Evolutionary conservation across 1,284 basidiomycete species (phyloP).

Genomic region (Stereum hirsutum): DNA sequence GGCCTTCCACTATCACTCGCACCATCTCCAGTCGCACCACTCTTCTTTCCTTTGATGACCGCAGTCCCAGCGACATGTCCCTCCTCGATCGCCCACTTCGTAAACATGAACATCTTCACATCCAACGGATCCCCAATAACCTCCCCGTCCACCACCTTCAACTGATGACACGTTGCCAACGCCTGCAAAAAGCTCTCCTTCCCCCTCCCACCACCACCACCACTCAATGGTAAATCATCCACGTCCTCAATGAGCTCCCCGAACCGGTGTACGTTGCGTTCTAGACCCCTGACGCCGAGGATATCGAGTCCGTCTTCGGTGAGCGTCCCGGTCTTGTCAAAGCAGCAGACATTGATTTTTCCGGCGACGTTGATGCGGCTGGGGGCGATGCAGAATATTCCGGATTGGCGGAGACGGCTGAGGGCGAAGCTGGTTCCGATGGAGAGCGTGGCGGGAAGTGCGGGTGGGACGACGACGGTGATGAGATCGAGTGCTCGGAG

Average conservation of each 20-base stretch:
- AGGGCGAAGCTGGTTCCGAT: slow-evolving; percentile 98
- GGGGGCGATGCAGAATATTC: slow-evolving; percentile 96
- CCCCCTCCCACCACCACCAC: slow-evolving; percentile 46
- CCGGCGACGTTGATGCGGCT: slow-evolving; percentile 95
- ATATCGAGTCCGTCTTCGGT: slow-evolving; percentile 99
- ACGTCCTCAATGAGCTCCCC: slow-evolving; percentile 88
- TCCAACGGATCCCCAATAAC: slow-evolving; percentile 95
- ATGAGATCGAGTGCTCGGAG: slow-evolving; percentile 94
- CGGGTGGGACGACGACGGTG: slow-evolving; percentile 96
- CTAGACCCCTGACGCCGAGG: slow-evolving; percentile 81
- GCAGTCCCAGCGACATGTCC: slow-evolving; percentile 65
- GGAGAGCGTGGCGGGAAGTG: slow-evolving; percentile 93
- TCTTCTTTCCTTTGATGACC: slow-evolving; percentile 52
- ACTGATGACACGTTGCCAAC: slow-evolving; percentile 91
- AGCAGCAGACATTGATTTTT: slow-evolving; percentile 97
- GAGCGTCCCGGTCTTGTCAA: slow-evolving; percentile 98
- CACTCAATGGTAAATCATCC: slow-evolving; percentile 83
- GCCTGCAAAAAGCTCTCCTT: slow-evolving; percentile 88
- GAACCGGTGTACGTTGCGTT: slow-evolving; percentile 70
- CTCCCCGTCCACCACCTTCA: slow-evolving; percentile 88
- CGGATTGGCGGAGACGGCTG: slow-evolving; percentile 65
- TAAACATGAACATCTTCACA: slow-evolving; percentile 97
- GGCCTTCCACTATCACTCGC: slow-evolving; percentile 62
- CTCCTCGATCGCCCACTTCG: slow-evolving; percentile 94
- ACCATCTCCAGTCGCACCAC: slow-evolving; percentile 18